Conservation (phyloP, 1,139 yeast species). For the Pichia sp. region DNA sequence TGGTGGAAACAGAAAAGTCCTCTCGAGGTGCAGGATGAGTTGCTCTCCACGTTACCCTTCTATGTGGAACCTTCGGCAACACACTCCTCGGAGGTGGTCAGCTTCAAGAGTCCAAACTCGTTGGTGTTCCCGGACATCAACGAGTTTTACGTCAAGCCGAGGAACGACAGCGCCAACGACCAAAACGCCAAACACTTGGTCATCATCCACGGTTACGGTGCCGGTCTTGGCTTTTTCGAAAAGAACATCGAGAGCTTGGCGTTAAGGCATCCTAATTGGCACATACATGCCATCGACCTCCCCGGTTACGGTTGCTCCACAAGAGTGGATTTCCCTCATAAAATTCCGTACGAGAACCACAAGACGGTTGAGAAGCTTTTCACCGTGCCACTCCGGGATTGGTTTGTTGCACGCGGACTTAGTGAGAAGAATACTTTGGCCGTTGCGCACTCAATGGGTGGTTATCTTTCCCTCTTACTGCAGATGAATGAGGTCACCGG, state of each 20-base stretch:
- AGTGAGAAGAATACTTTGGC: constrained; percentile 37
- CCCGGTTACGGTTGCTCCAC: constrained; percentile 78
- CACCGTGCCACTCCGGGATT: constrained; percentile 45
- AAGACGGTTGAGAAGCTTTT: constrained; percentile 47
- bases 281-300: constrained; percentile 66
- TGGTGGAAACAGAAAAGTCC: constrained; percentile 41
- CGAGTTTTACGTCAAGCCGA: constrained; percentile 57
- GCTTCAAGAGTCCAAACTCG: constrained; percentile 37
- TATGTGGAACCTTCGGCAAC: constrained; percentile 30
- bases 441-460: constrained; percentile 64
- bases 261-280: constrained; percentile 45
- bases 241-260: constrained; percentile 54
- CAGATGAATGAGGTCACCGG: constrained; percentile 19
- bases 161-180: constrained; percentile 15
- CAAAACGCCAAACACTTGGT: constrained; percentile 48
- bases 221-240: constrained; percentile 66
- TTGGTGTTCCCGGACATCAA: constrained; percentile 48
- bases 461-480: constrained; percentile 48
- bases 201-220: constrained; percentile 75
- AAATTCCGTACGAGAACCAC: constrained; percentile 30
- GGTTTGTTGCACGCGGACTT: constrained; percentile 40
- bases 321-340: constrained; percentile 50
- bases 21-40: constrained; percentile 48
- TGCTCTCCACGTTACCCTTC: constrained; percentile 35
- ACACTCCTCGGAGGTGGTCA: constrained; percentile 32